Conservation (phyloP, 2,329 filamentous ascomycete genomes). For the Neonectria hederae region DNA sequence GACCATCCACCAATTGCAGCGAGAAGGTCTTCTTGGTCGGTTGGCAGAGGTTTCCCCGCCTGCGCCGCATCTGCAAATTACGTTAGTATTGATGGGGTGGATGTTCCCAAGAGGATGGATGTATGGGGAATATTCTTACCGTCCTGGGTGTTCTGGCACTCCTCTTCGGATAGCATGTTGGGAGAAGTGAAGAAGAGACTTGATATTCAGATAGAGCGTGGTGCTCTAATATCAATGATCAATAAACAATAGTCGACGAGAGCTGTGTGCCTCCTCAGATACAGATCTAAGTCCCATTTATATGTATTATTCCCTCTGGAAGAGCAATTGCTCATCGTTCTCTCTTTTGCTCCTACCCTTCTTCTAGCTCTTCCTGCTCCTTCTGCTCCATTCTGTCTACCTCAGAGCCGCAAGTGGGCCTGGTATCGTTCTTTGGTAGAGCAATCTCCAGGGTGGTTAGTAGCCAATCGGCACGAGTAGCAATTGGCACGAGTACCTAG, state of each 20-base stretch:
- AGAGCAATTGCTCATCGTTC: neutral
- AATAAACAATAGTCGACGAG: neutral
- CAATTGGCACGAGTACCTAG: no score
- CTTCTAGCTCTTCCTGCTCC: neutral
- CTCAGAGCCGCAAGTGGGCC: neutral
- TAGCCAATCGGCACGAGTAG: neutral
- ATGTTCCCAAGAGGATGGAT: neutral
- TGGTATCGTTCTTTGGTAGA: neutral
- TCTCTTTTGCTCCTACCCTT: neutral
- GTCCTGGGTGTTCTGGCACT: neutral
- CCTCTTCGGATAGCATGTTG: neutral
- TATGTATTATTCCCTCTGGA: neutral
- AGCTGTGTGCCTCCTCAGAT: no score
- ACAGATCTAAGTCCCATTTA: neutral
- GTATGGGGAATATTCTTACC: neutral
- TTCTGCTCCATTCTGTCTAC: neutral
- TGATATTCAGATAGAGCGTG: neutral
- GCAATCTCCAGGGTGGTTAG: neutral
- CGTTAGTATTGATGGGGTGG: neutral
- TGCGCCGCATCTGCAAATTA: neutral
- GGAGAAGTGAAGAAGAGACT: neutral
- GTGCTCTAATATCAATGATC: neutral
- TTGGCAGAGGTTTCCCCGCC: neutral
- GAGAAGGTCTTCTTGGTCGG: conserved; percentile 9
- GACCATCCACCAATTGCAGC: conserved; percentile 10